Conservation (phyloP, 2,329 filamentous ascomycete genomes). For the Ophiostoma tasmaniense region DNA sequence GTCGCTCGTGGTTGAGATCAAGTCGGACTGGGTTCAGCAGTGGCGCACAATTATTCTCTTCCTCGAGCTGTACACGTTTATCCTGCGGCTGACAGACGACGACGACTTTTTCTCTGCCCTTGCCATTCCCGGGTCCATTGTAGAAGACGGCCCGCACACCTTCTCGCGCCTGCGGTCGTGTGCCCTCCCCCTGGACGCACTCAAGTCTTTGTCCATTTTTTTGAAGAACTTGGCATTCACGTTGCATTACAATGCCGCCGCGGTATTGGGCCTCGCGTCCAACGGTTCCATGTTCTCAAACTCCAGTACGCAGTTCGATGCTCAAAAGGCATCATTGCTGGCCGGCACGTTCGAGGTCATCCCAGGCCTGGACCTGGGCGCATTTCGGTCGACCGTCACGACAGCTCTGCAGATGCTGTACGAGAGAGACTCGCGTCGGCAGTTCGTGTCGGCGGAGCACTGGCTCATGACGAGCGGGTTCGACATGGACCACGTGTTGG, state of each 20-base stretch:
- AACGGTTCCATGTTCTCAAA: not conserved
- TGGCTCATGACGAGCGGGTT: constrained; percentile 90
- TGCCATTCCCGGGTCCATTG: not conserved
- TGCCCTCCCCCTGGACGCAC: constrained; percentile 60
- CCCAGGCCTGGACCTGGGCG: constrained; percentile 65
- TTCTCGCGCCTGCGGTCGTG: constrained; percentile 47
- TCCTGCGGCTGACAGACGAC: constrained; percentile 87
- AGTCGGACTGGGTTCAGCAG: constrained; percentile 49
- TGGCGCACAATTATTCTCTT: constrained; percentile 89
- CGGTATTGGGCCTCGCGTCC: constrained; percentile 35
- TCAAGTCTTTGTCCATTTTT: constrained; percentile 69
- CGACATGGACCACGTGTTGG: constrained; percentile 81
- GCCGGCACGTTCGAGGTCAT: constrained; percentile 35
- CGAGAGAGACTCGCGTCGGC: constrained; percentile 81
- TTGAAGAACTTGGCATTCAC: constrained; percentile 87
- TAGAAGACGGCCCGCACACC: constrained; percentile 21
- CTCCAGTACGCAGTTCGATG: not conserved
- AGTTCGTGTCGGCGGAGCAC: constrained; percentile 72
- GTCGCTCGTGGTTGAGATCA: constrained; percentile 16
- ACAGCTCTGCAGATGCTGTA: constrained; percentile 80
- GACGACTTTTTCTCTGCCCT: constrained; percentile 74
- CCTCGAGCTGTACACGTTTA: constrained; percentile 87
- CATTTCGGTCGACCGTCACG: constrained; percentile 72
- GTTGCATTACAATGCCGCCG: constrained; percentile 72
- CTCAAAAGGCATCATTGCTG: not conserved